These are phyloP conservation scores for Andrographis paniculata DNA, from an alignment of 305 asterid species.

Conservation along the genomic window DNA sequence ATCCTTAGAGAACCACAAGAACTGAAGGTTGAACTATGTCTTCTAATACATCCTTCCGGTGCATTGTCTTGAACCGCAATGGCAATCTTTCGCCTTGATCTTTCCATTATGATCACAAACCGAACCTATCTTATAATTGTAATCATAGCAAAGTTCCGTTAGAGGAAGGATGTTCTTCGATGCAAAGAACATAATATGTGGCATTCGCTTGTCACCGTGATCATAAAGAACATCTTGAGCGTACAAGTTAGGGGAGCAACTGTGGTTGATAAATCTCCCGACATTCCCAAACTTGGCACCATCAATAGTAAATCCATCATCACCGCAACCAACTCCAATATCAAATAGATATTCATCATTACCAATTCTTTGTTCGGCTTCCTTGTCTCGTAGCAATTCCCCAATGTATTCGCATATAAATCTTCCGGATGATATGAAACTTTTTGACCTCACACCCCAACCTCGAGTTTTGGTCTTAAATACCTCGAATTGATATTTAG, in stretches of 20 bases:
- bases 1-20: too few species aligned
- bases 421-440: conserved; percentile 80
- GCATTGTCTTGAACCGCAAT: conserved; percentile 71
- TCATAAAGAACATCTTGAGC: conserved; percentile 81
- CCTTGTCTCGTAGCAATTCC: conserved; percentile 84
- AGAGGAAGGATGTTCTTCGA: conserved; percentile 82
- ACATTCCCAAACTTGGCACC: conserved; percentile 64
- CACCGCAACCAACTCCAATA: conserved; percentile 45
- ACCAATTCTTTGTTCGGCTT: conserved; percentile 72
- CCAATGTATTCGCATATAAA: conserved; percentile 91
- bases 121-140: conserved; percentile 58
- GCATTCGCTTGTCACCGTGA: conserved; percentile 60
- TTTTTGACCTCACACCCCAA: conserved; percentile 84
- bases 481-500: conserved; percentile 62
- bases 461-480: conserved; percentile 83
- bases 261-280: conserved; percentile 86
- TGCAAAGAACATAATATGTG: conserved; percentile 89
- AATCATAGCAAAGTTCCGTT: conserved; percentile 72
- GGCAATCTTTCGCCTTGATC: conserved; percentile 63
- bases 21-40: too few species aligned
- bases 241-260: conserved; percentile 82
- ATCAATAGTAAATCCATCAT: conserved; percentile 70
- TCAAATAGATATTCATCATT: conserved; percentile 87
- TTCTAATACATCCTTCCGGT: conserved; percentile 79
- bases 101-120: conserved; percentile 65